phyloP scores from a whole-genome alignment of 768 basidiomycete species.

The Amanita muscaria region DNA sequence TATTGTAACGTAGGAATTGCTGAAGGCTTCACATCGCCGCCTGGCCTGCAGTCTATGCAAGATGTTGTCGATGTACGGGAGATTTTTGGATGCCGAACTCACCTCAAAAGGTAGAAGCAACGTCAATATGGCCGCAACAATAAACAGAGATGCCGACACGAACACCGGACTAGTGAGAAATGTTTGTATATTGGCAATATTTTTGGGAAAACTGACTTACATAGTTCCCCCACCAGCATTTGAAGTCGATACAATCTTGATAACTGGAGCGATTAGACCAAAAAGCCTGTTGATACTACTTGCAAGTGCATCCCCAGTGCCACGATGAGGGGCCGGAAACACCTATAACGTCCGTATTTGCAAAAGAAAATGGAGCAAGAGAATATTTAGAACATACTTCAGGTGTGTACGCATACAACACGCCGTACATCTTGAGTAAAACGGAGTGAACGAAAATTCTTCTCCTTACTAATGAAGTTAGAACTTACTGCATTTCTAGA shows the following conservation, averaged over 20 bases:
- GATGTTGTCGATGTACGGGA: not conserved
- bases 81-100: not conserved
- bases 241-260: slow-evolving; percentile 37
- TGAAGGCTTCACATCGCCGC: slow-evolving; percentile 4
- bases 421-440: slow-evolving; percentile 35
- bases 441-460: not conserved
- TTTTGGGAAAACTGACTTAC: no score
- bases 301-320: slow-evolving; percentile 43
- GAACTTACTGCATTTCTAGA: slow-evolving; percentile 28
- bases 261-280: slow-evolving; percentile 39
- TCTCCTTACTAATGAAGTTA: not conserved
- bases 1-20: no score
- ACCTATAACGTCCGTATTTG: slow-evolving; percentile 15
- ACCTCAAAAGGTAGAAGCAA: slow-evolving; percentile 42
- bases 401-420: slow-evolving; percentile 50
- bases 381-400: slow-evolving; percentile 32
- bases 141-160: slow-evolving; percentile 37
- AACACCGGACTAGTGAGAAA: slow-evolving; percentile 32
- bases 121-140: slow-evolving; percentile 31
- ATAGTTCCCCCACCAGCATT: slow-evolving; percentile 19
- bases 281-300: slow-evolving; percentile 40
- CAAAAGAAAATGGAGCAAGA: not conserved
- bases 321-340: slow-evolving; percentile 49
- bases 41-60: slow-evolving; percentile 1
- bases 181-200: slow-evolving; percentile 28